Conservation (phyloP, 768 basidiomycete genomes). For the Pleurotus tuber-regium region DNA sequence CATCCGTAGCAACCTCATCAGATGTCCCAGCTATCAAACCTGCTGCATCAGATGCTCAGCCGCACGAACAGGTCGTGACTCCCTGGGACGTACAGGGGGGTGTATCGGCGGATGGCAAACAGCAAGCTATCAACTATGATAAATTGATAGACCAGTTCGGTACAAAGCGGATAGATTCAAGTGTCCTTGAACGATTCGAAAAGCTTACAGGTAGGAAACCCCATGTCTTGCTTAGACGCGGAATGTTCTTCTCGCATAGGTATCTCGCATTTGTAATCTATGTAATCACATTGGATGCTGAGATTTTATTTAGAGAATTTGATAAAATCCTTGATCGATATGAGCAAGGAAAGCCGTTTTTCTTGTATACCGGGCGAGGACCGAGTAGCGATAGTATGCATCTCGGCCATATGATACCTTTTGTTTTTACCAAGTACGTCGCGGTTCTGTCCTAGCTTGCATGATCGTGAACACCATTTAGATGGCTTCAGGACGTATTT, state of each 20-base stretch:
- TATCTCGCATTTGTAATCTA: slow-evolving; percentile 35
- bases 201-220: slow-evolving; percentile 84
- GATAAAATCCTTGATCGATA: slow-evolving; percentile 92
- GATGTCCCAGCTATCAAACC: slow-evolving; percentile 10
- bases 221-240: slow-evolving; percentile 84
- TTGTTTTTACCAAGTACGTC: slow-evolving; percentile 91
- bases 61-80: slow-evolving; percentile 77
- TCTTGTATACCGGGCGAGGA: slow-evolving; percentile 95
- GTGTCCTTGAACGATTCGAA: slow-evolving; percentile 86
- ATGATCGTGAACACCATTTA: slow-evolving; percentile 26
- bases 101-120: slow-evolving; percentile 82
- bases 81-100: slow-evolving; percentile 98
- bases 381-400: slow-evolving; percentile 98
- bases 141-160: slow-evolving; percentile 95
- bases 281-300: not conserved
- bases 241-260: slow-evolving; percentile 99
- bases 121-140: slow-evolving; percentile 95
- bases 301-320: slow-evolving; percentile 75
- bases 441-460: not conserved
- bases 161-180: slow-evolving; percentile 74
- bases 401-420: slow-evolving; percentile 96
- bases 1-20: slow-evolving; percentile 12
- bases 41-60: slow-evolving; percentile 7
- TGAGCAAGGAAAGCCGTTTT: slow-evolving; percentile 97
- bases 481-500: slow-evolving; percentile 97